A percentile compares a stretch with the other conserved stretches of the same genome.
Conservation (phyloP, 441 rosid species). For the Corymbia calophylla region DNA sequence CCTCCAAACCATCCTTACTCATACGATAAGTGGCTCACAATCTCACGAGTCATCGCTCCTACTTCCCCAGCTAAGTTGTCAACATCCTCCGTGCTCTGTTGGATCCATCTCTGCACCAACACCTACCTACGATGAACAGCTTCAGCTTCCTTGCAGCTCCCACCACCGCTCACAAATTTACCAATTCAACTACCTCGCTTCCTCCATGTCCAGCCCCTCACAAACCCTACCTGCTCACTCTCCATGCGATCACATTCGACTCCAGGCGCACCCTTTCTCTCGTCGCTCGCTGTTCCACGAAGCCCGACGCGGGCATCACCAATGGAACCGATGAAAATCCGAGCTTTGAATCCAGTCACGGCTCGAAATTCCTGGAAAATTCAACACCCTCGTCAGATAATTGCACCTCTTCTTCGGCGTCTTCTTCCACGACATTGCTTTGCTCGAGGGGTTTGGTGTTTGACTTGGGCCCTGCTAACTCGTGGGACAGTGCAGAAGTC, state of each 20-base stretch:
- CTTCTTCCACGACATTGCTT: background rate
- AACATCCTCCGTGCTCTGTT: background rate
- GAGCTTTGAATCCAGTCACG: background rate
- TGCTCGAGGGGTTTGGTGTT: conserved; percentile 14
- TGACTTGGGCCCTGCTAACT: conserved; percentile 9
- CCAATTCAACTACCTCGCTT: background rate
- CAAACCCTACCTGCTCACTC: background rate
- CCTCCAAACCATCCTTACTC: background rate
- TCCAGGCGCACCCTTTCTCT: background rate
- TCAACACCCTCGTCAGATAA: background rate
- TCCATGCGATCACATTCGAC: background rate
- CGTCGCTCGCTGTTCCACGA: conserved; percentile 9
- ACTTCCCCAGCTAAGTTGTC: background rate
- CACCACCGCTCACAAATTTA: background rate
- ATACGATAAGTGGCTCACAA: background rate
- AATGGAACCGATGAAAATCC: conserved; percentile 10
- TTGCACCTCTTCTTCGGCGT: background rate
- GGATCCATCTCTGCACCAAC: background rate
- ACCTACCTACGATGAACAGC: background rate
- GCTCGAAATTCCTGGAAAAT: background rate
- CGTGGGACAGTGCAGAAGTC: conserved; percentile 20
- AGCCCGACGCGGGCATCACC: conserved; percentile 13
- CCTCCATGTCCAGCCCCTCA: background rate
- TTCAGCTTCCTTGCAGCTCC: background rate
- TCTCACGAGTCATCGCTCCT: background rate